A percentile compares a stretch with the other conserved stretches of the same genome.
Conservation (phyloP, 139 green algal species). For the Chlorella ohadii region DNA sequence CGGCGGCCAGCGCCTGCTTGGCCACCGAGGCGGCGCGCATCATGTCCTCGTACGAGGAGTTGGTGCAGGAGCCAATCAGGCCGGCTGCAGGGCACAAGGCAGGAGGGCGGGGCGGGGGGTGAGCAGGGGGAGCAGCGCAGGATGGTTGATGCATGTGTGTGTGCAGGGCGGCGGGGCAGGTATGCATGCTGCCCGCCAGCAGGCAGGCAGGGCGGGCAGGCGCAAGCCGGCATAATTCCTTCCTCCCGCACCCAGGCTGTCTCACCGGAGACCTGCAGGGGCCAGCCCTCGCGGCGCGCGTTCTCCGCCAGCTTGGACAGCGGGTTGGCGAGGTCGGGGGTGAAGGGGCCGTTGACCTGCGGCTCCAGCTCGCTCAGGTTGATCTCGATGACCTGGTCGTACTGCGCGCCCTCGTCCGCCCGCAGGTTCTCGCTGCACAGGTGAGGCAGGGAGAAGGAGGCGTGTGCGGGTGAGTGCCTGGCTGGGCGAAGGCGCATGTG, state of each 20-base stretch:
- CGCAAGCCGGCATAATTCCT: too few species aligned
- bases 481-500: too few species aligned
- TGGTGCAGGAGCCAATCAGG: conserved; percentile 95
- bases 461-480: background rate
- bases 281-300: conserved; percentile 81
- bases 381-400: conserved; percentile 97
- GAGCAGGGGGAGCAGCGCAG: too few species aligned
- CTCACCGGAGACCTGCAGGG: conserved; percentile 52
- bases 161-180: too few species aligned
- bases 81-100: conserved; percentile 64
- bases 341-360: conserved; percentile 91
- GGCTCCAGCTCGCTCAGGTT: conserved; percentile 91
- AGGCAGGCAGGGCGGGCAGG: too few species aligned
- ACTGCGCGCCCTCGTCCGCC: conserved; percentile 82
- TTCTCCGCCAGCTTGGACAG: conserved; percentile 86
- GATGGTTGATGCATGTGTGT: too few species aligned
- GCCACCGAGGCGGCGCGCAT: conserved; percentile 80
- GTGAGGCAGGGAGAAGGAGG: background rate
- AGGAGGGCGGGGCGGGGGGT: background rate
- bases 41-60: conserved; percentile 97
- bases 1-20: conserved; percentile 81
- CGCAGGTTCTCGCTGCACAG: conserved; percentile 75
- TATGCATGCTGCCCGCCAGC: too few species aligned
- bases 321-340: conserved; percentile 88
- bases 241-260: too few species aligned